Percentiles rank a stretch among this genome's conserved stretches.
These are phyloP conservation scores for Stylosanthes scabra DNA, from an alignment of 331 rosid species.

Conservation along the genomic window DNA sequence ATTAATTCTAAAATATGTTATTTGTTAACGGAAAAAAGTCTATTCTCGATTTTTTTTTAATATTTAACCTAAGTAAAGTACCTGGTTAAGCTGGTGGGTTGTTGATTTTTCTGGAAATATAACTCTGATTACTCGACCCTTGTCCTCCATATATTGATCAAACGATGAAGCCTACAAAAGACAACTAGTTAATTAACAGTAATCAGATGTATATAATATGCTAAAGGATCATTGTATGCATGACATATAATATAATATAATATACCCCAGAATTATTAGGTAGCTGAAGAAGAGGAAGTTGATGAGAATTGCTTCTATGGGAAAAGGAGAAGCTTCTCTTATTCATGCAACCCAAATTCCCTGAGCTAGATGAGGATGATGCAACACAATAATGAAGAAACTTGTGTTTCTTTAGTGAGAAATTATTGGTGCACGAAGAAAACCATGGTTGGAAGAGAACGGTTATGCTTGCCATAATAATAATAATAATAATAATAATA, in stretches of 20 bases:
- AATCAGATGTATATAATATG: too few species aligned
- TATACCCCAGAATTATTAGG: constrained; percentile 1
- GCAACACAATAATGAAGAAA: neutral
- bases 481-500: too few species aligned
- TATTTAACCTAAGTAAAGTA: neutral
- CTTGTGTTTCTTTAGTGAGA: neutral
- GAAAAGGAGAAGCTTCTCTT: constrained; percentile 27
- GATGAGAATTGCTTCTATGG: neutral
- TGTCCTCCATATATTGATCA: constrained; percentile 45
- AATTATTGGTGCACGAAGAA: neutral
- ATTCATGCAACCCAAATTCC: neutral
- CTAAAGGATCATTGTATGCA: too few species aligned
- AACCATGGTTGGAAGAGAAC: constrained; percentile 1
- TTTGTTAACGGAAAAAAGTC: too few species aligned
- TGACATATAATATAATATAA: neutral
- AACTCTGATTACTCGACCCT: constrained; percentile 37
- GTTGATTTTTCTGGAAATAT: constrained; percentile 39
- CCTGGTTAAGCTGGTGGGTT: constrained; percentile 34
- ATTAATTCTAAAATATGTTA: too few species aligned
- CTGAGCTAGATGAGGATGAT: neutral
- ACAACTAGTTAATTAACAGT: neutral
- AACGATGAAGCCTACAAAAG: constrained; percentile 41
- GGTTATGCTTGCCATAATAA: constrained; percentile 20
- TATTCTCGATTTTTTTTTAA: too few species aligned
- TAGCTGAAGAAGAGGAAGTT: constrained; percentile 31